Base-by-base conservation (phyloP, 306 rosid genomes). In the Prunus mume region DNA sequence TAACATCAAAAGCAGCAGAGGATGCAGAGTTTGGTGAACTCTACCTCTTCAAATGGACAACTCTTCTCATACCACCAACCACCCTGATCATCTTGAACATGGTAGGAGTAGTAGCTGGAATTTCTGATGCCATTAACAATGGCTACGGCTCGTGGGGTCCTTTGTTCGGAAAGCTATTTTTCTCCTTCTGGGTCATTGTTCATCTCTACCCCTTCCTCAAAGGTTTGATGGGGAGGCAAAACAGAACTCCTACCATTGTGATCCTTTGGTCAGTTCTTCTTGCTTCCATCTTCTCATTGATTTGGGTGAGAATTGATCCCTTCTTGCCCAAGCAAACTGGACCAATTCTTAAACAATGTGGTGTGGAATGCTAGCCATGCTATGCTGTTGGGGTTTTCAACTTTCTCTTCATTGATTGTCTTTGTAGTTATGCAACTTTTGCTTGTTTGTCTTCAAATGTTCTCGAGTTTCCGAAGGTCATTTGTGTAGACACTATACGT, bases 171-270 rank as follows among this genome's bases (percentile, higher is more conserved):
- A 95, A 95, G 83, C 85, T 95, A 17, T 90, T 95, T 71, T 92
- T 95, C 24, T 87, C 99, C 74, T 83, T 90, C 73, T 95, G 99
- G 99, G 97, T 95, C 73, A 88, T 95, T 77, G 83, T 92, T 70
- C 97, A 95, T 83, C 88, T 95, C 45, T 89, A 95, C 86, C 99
- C 97, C 76, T 95, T 92, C 87, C 99, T 95, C 80, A 92, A 90
- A 86, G 99, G 96, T 78, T 84, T 95, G 45, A 84, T 89, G 92
- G 99, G 97, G 81, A 89, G 85, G 87, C 96, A 88, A 87, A 95
- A 95, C 85, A 90, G 97, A 83, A 95, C 97, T 14, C 97, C 99
- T 19, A 83, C 95, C 76, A 89, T 95, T 69, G 96, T 90, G 30
- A 92, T 92, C 25, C 92, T 95, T 38, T 95, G 91, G 97, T 93